Evolutionary conservation across 1,284 basidiomycete genomes (phyloP).

Genomic region (Bondarzewia mesenterica): DNA sequence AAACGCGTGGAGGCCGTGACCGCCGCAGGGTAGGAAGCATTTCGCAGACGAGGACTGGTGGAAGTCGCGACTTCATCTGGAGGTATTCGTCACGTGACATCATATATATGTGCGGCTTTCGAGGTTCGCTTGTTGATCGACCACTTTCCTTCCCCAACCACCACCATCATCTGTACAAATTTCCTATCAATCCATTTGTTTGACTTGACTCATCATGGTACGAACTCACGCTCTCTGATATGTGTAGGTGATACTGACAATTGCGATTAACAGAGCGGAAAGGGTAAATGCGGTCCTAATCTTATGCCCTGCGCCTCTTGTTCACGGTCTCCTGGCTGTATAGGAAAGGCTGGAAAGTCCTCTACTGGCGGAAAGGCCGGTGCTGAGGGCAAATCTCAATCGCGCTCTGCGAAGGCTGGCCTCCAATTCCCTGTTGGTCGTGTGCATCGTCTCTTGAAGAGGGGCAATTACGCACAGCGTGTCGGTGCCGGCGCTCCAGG

Average conservation of each 20-base stretch:
- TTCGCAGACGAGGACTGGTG: too few relatives aligned
- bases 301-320: background rate
- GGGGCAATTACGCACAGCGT: conserved; percentile 59
- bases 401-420: conserved; percentile 79
- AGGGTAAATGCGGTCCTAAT: conserved; percentile 4
- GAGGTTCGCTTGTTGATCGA: background rate
- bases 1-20: background rate
- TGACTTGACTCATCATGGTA: too few relatives aligned
- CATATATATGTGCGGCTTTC: background rate
- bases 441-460: conserved; percentile 70
- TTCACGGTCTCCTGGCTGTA: background rate
- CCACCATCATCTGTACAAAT: conserved; percentile 4
- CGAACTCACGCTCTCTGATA: too few relatives aligned
- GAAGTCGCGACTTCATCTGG: background rate
- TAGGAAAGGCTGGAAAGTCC: conserved; percentile 7
- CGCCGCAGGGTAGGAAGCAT: conserved; percentile 1
- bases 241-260: too few relatives aligned
- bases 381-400: conserved; percentile 51
- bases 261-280: conserved; percentile 13
- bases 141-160: conserved; percentile 6
- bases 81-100: conserved; percentile 6
- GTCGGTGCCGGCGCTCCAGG: conserved; percentile 56
- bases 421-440: conserved; percentile 80
- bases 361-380: conserved; percentile 43
- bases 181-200: background rate